These are phyloP conservation scores for Tolypocladium amazonense DNA, from an alignment of 2,329 filamentous ascomycete genomes.

Conservation along the genomic window DNA sequence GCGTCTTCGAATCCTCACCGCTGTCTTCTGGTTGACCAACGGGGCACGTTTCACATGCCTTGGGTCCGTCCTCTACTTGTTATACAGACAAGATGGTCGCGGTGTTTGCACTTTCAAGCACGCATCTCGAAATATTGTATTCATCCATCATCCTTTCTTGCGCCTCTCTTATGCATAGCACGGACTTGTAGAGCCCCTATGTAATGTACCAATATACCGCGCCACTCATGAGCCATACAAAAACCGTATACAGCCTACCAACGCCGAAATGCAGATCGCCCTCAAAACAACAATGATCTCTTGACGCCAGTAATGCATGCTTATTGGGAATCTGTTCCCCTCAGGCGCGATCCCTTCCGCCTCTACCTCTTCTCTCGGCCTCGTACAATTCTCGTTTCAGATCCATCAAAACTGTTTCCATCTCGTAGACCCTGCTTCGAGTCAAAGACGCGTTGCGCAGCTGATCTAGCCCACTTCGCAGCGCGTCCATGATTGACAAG, in stretches of 20 bases:
- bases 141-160: not conserved
- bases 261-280: not conserved
- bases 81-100: not conserved
- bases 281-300: not conserved
- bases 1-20: not conserved
- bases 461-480: constrained; percentile 37
- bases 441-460: constrained; percentile 50
- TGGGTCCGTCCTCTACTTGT: not conserved
- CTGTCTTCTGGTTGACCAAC: not conserved
- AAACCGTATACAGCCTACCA: not conserved
- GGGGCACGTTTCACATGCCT: not conserved
- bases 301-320: not conserved
- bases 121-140: not conserved
- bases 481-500: constrained; percentile 17
- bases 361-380: constrained; percentile 49
- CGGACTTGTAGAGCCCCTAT: not conserved
- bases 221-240: not conserved
- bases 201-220: not conserved
- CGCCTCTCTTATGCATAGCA: not conserved
- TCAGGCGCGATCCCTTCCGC: not conserved
- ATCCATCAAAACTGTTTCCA: constrained; percentile 74
- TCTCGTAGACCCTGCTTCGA: constrained; percentile 53
- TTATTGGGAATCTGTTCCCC: not conserved
- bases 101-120: not conserved
- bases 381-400: constrained; percentile 64